Evolutionary conservation across 805 yeast genomes (phyloP).

Genomic region (Candida sphagnicola): DNA sequence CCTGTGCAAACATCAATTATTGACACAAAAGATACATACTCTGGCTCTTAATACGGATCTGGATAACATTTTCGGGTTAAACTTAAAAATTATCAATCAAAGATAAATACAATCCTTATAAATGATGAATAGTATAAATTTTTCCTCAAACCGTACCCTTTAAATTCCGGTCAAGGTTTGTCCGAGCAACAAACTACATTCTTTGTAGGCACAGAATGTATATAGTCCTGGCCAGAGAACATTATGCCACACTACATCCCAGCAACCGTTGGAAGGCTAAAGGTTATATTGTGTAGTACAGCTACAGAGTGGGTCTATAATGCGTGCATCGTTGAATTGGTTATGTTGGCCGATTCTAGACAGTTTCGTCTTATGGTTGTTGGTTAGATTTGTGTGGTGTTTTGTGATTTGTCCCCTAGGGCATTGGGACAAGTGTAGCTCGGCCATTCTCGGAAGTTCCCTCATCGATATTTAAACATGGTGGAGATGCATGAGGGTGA

Average conservation of each 20-base stretch:
- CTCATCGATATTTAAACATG: conserved; percentile 1
- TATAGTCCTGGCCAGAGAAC: too few relatives aligned
- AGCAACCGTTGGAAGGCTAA: too few relatives aligned
- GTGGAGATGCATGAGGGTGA: not conserved
- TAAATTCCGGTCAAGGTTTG: not conserved
- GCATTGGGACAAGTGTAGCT: not conserved
- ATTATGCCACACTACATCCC: too few relatives aligned
- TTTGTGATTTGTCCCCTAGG: too few relatives aligned
- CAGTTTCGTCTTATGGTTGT: too few relatives aligned
- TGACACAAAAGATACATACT: not conserved
- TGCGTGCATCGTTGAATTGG: too few relatives aligned
- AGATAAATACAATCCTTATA: not conserved
- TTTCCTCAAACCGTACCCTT: not conserved
- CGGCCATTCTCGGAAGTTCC: conserved; percentile 1
- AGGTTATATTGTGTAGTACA: too few relatives aligned
- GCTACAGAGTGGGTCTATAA: too few relatives aligned
- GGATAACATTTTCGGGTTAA: not conserved
- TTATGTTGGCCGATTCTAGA: too few relatives aligned
- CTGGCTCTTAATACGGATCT: not conserved
- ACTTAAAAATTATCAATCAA: not conserved
- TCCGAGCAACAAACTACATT: not conserved
- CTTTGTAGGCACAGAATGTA: too few relatives aligned
- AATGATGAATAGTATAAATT: not conserved
- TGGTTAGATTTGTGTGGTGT: not conserved
- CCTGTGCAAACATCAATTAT: too few relatives aligned